Conservation (phyloP, 139 green algal species). For the Chlorella sp. region DNA sequence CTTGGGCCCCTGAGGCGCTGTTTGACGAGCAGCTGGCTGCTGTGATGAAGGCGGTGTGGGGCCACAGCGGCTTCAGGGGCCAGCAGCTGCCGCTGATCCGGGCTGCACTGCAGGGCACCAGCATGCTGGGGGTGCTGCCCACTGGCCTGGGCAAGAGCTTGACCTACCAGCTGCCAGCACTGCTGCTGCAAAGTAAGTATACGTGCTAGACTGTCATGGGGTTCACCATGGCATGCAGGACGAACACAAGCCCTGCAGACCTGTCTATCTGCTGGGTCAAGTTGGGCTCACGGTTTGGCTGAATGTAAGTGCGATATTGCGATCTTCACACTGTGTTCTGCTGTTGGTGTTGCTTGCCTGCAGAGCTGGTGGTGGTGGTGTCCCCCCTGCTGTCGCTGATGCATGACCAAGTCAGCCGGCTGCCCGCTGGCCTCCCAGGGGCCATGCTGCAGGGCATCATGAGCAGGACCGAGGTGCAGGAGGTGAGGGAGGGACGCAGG, state of each 20-base stretch:
- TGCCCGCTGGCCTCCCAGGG: slow-evolving; percentile 63
- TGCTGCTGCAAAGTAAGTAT: slow-evolving; percentile 58
- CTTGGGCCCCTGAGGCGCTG: slow-evolving; percentile 8
- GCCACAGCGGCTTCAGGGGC: slow-evolving; percentile 60
- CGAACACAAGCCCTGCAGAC: not conserved
- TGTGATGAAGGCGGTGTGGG: slow-evolving; percentile 43
- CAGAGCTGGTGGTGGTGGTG: slow-evolving; percentile 74
- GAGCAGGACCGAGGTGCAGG: slow-evolving; percentile 18
- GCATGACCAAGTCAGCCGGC: slow-evolving; percentile 75
- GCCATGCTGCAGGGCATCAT: slow-evolving; percentile 69
- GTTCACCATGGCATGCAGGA: no score
- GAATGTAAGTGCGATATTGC: not conserved
- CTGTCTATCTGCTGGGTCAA: not conserved
- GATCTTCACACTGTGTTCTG: not conserved
- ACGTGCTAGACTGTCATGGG: not conserved
- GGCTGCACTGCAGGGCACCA: slow-evolving; percentile 54
- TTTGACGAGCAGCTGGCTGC: slow-evolving; percentile 24
- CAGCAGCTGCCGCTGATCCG: slow-evolving; percentile 62
- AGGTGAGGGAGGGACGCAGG: not conserved
- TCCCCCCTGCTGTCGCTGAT: slow-evolving; percentile 90
- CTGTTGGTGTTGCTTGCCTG: not conserved
- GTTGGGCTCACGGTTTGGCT: not conserved
- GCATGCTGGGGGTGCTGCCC: slow-evolving; percentile 80
- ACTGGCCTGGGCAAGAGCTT: slow-evolving; percentile 89
- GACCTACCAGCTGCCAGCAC: slow-evolving; percentile 86